These are phyloP conservation scores for Thymus mandschuricus DNA, from an alignment of 257 asterid species.

Conservation along the genomic window DNA sequence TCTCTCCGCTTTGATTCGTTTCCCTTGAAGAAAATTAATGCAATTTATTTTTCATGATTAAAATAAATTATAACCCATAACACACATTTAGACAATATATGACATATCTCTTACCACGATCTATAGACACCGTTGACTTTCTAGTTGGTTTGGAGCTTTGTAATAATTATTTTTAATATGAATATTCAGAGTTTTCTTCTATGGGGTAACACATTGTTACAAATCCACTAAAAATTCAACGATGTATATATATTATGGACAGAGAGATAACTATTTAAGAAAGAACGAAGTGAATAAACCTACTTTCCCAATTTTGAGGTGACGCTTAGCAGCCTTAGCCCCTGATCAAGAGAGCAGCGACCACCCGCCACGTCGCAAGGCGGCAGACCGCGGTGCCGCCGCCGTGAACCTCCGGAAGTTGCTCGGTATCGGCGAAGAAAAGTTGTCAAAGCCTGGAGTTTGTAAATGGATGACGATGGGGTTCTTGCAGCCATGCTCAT, in stretches of 20 bases:
- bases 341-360: constrained; percentile 33
- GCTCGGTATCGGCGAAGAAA: constrained; percentile 43
- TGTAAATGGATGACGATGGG: constrained; percentile 46
- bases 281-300: neutral
- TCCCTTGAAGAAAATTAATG: constrained; percentile 38
- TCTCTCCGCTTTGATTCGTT: constrained; percentile 33
- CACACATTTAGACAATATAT: too few species aligned
- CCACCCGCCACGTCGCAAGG: constrained; percentile 23
- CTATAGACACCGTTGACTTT: too few species aligned
- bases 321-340: constrained; percentile 44
- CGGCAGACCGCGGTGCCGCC: constrained; percentile 24
- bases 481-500: constrained; percentile 49
- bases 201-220: too few species aligned
- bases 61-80: too few species aligned
- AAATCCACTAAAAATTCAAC: too few species aligned
- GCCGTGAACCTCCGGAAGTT: constrained; percentile 29
- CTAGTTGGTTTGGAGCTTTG: too few species aligned
- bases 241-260: too few species aligned
- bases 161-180: too few species aligned
- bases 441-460: constrained; percentile 46
- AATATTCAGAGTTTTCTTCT: too few species aligned
- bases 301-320: constrained; percentile 36
- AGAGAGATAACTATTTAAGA: too few species aligned
- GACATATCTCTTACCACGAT: too few species aligned
- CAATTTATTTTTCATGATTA: neutral